Evolutionary conservation across 768 basidiomycete genomes (phyloP), one percentile per base, ranked within the genome.

Genomic region (Pulveroboletus ravenelii): DNA sequence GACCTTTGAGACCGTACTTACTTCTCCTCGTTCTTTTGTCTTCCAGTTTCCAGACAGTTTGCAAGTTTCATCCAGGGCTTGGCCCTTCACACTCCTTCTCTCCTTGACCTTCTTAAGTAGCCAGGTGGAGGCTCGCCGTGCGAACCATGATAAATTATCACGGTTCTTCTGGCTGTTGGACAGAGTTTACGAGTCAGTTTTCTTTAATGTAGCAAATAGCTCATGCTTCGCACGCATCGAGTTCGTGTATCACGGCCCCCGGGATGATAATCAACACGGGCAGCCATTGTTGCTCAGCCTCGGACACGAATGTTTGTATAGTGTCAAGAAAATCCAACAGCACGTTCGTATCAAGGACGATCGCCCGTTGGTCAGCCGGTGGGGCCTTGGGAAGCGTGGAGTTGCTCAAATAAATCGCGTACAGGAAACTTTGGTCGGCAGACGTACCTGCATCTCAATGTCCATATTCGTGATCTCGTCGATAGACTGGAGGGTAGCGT

Each of bases 291-390:
- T 63, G 69, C 59, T 84, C 82, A 32, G 82, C 71, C 62, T 87
- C 84, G 10, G 74, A 71, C 38, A 84, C 79, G 60, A 91, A 87
- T 41, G 77, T 74, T 52, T 79, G 74, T 52, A 91, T 66, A 35
- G 79, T 74, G 47, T 82, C 80, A 52, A 89, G 77, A 53, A 82
- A 74, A 61, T 82, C 80, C 57, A 89, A 67, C 25, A 93, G 71
- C 53, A 91, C 78, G 57, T 92, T 93, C 27, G 89, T 92, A 61
- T 93, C 89, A 30, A 89, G 62, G 14, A 92, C 78, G 45, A 91
- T 78, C 15, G 71, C 68, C 32, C 70, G 61, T 50, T 57, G 67
- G 56, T 76, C 76, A 6, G 70, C 67, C 34, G 72, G 53, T 32
- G 77, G 72, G 10, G 70, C 71, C 77, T 82, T 54, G 32, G 44